Evolutionary conservation across 495 filamentous ascomycete species (phyloP), one percentile per base, ranked within the genome.

Genomic region (Neurospora sp.): DNA sequence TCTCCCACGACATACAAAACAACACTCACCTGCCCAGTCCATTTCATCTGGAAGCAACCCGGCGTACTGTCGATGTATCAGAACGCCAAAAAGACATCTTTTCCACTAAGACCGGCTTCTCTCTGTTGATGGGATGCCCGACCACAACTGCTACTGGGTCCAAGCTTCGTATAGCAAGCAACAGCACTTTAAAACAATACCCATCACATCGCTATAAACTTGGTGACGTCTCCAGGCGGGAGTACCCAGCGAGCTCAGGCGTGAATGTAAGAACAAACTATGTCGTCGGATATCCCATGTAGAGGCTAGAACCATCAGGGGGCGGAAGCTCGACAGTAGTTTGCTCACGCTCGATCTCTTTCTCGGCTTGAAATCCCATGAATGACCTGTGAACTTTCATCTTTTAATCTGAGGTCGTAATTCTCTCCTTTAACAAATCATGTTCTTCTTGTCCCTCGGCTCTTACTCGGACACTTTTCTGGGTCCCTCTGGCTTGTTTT

Each of bases 391-490:
- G 21, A 54, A 1, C 48, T 28, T 28, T 54, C 21, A 28, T 15
- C 48, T 28, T 5, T 13, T 5, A 2, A 24, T 3, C 45, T 2
- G 2, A 24, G 21, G 10, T 0, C 21, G 10, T 54, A 0, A 13
- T 48, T 2, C 4, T 13, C 3, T 0, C 9, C 0, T 9, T n/a
- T 43, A 21, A 5, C n/a, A 48, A 48, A 3, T 5, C 0, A 10
- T 1, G 0, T 24, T 10, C 21, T 10, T 28, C 0, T 13, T 7
- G 45, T 2, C 5, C 21, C 10, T 0, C 5, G 5, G 21, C 2
- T 28, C 21, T 15, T 5, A 6, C 21, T 28, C 21, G 11, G 2
- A 0, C 48, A 28, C 48, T 28, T 3, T 2, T 54, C 21, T 6
- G 11, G 19, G 10, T 28, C 0, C 1, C 11, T 15, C 45, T 28